Percentiles rank a stretch among this genome's conserved stretches.
Conservation (phyloP, 345 rosid genomes). For the Garcia nutans region DNA sequence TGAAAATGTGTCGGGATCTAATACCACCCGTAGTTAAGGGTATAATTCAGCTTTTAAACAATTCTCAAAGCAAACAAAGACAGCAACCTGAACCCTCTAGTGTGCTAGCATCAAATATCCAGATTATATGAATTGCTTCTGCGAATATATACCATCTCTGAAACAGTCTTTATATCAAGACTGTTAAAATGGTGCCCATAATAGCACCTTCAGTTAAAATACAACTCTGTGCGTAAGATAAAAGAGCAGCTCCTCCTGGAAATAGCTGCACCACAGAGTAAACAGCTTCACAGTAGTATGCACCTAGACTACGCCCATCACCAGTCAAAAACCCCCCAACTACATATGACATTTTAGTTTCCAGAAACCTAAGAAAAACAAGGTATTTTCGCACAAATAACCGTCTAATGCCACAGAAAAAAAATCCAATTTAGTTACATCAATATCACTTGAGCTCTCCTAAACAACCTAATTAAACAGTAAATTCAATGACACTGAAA, state of each 20-base stretch:
- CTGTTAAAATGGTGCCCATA: not conserved
- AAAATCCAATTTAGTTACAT: not conserved
- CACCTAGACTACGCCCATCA: not conserved
- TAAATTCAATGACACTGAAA: not conserved
- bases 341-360: not conserved
- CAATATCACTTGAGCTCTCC: slow-evolving; percentile 8
- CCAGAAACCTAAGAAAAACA: not conserved
- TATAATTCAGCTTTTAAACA: not conserved
- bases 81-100: not conserved
- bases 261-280: not conserved
- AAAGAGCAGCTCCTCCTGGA: not conserved
- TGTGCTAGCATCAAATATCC: not conserved
- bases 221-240: not conserved
- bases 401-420: not conserved
- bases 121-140: not conserved
- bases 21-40: no score
- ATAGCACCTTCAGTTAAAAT: not conserved
- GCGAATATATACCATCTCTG: not conserved
- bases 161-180: not conserved
- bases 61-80: not conserved
- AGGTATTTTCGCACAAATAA: not conserved
- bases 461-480: not conserved
- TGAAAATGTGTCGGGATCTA: no score
- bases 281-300: not conserved
- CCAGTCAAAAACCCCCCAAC: slow-evolving; percentile 7